phyloP scores from a whole-genome alignment of 495 filamentous ascomycete species.

The Penicillium angulare region DNA sequence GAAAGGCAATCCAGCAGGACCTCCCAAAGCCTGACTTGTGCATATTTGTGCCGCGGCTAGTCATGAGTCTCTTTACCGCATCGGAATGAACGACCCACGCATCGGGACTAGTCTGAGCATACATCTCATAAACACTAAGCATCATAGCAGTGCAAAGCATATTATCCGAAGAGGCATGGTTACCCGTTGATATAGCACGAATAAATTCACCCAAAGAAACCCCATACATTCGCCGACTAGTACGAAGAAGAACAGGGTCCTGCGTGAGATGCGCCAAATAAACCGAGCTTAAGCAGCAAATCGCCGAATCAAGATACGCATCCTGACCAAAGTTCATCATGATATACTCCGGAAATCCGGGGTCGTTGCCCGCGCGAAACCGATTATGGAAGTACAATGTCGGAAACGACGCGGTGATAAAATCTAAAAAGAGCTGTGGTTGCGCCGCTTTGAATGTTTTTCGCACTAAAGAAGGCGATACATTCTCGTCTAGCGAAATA shows the following conservation, averaged over 20 bases:
- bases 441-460: constrained; percentile 22
- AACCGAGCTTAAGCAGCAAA: constrained; percentile 30
- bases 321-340: constrained; percentile 22
- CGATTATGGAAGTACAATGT: constrained; percentile 34
- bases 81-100: constrained; percentile 36
- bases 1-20: constrained; percentile 31
- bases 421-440: constrained; percentile 27
- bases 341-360: constrained; percentile 26
- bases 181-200: constrained; percentile 18
- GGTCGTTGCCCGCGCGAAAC: constrained; percentile 26
- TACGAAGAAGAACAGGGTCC: constrained; percentile 20
- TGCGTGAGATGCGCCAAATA: constrained; percentile 29
- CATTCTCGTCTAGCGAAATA: constrained; percentile 17
- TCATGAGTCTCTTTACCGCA: constrained; percentile 31
- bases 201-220: constrained; percentile 23
- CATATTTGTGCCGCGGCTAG: constrained; percentile 18
- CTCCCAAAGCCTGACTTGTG: constrained; percentile 23
- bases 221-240: constrained; percentile 32
- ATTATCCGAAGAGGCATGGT: constrained; percentile 26
- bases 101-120: constrained; percentile 27
- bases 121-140: constrained; percentile 40
- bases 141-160: constrained; percentile 35
- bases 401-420: constrained; percentile 30
- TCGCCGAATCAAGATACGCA: constrained; percentile 27
- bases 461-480: constrained; percentile 26